Percentiles rank a stretch among this genome's conserved stretches.
Conservation (phyloP, 2,329 filamentous ascomycete species). For the Rutstroemia sp. region DNA sequence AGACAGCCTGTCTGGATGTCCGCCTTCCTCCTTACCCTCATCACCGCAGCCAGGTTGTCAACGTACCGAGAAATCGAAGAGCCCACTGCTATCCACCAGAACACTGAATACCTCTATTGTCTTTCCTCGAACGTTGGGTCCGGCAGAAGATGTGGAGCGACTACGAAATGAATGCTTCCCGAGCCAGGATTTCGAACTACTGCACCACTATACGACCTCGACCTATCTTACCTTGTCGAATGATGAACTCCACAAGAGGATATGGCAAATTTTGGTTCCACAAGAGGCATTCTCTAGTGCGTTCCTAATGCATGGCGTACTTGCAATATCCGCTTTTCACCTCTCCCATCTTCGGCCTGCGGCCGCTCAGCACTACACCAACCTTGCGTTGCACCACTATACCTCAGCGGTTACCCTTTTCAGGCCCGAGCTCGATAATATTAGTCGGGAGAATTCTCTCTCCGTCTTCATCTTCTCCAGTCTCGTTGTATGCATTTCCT, state of each 20-base stretch:
- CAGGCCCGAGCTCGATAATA: not conserved
- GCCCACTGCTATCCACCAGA: too few species aligned
- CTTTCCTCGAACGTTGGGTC: too few species aligned
- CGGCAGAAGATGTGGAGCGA: too few species aligned
- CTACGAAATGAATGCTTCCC: too few species aligned
- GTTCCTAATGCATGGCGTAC: not conserved
- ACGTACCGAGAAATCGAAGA: too few species aligned
- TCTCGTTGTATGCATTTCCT: not conserved
- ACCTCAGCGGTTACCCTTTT: not conserved
- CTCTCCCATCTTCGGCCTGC: not conserved
- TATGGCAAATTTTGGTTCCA: not conserved
- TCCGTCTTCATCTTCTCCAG: not conserved
- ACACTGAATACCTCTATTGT: too few species aligned
- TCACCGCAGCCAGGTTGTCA: too few species aligned
- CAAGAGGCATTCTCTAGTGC: not conserved
- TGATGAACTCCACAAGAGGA: not conserved
- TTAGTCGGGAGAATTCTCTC: not conserved
- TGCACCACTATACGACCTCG: not conserved
- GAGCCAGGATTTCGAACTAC: too few species aligned
- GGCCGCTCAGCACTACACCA: not conserved
- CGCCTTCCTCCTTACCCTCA: too few species aligned
- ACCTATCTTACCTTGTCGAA: not conserved
- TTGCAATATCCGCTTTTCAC: not conserved
- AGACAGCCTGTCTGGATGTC: too few species aligned
- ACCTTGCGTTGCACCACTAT: not conserved